Conservation (phyloP, 805 yeast species). For the Starmerella sp. region DNA sequence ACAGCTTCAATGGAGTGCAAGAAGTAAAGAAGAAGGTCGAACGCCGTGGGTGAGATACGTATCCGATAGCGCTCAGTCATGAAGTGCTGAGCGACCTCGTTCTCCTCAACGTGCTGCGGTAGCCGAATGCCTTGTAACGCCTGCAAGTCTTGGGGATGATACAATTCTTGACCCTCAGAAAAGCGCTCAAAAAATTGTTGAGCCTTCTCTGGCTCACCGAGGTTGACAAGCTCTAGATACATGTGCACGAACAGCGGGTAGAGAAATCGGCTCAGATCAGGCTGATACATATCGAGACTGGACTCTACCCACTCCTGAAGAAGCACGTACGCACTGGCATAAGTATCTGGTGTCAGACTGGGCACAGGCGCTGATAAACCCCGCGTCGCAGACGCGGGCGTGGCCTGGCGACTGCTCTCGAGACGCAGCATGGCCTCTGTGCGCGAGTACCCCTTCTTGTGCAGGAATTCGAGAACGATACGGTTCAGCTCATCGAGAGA, state of each 20-base stretch:
- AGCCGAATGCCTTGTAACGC: slow-evolving; percentile 62
- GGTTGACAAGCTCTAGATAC: slow-evolving; percentile 64
- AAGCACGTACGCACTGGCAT: slow-evolving; percentile 68
- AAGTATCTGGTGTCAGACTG: slow-evolving; percentile 48
- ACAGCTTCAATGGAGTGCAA: slow-evolving; percentile 83
- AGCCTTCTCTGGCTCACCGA: slow-evolving; percentile 47
- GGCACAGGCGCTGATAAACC: slow-evolving; percentile 27
- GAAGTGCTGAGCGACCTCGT: slow-evolving; percentile 68
- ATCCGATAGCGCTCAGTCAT: slow-evolving; percentile 62
- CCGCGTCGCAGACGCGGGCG: slow-evolving; percentile 28
- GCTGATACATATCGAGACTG: slow-evolving; percentile 78
- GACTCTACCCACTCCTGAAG: slow-evolving; percentile 82
- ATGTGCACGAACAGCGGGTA: slow-evolving; percentile 91
- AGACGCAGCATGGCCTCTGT: slow-evolving; percentile 90
- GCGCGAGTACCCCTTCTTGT: slow-evolving; percentile 84
- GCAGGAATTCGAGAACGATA: slow-evolving; percentile 83
- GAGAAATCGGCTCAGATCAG: slow-evolving; percentile 70
- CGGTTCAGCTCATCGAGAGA: slow-evolving; percentile 80
- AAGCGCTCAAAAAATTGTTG: slow-evolving; percentile 66
- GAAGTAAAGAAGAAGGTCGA: slow-evolving; percentile 73
- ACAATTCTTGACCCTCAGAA: slow-evolving; percentile 56
- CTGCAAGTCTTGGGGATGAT: slow-evolving; percentile 69
- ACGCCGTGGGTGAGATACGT: slow-evolving; percentile 68
- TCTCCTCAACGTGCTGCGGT: slow-evolving; percentile 71
- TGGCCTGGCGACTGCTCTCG: slow-evolving; percentile 38